phyloP scores from a whole-genome alignment of 371 early-diverging fungal genomes.

The Sporodiniella umbellata region DNA sequence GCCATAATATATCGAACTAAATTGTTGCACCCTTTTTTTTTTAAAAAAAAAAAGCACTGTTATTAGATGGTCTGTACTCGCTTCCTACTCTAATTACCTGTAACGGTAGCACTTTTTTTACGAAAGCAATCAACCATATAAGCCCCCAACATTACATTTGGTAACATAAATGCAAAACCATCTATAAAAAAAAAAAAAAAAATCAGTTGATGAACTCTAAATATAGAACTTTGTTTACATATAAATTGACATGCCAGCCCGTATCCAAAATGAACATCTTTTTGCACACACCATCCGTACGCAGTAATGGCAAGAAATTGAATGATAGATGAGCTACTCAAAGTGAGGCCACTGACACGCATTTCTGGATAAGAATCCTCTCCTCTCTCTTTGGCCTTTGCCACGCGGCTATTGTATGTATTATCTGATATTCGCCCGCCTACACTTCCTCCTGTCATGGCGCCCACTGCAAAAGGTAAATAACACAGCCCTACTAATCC shows the following conservation, averaged over 20 bases:
- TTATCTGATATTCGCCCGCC: slow-evolving; percentile 38
- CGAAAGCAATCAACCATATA: slow-evolving; percentile 47
- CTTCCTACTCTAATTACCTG: slow-evolving; percentile 28
- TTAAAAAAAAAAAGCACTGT: too few relatives aligned
- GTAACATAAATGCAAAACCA: slow-evolving; percentile 31
- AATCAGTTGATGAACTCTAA: background rate
- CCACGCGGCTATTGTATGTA: slow-evolving; percentile 18
- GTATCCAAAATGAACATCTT: slow-evolving; percentile 38
- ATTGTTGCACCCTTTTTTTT: slow-evolving; percentile 28
- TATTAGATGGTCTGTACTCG: too few relatives aligned
- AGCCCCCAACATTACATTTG: slow-evolving; percentile 33
- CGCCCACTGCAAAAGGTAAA: slow-evolving; percentile 28
- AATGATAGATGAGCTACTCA: slow-evolving; percentile 16
- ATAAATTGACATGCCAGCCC: slow-evolving; percentile 36
- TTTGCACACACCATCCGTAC: slow-evolving; percentile 42
- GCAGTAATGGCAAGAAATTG: slow-evolving; percentile 20
- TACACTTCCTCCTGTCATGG: slow-evolving; percentile 27
- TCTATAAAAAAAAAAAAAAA: slow-evolving; percentile 14
- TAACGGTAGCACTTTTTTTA: slow-evolving; percentile 39
- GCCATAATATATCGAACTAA: slow-evolving; percentile 38
- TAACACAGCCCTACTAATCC: slow-evolving; percentile 36
- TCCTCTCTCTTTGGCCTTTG: slow-evolving; percentile 14
- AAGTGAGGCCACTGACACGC: slow-evolving; percentile 29
- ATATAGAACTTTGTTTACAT: slow-evolving; percentile 18
- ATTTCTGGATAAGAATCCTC: slow-evolving; percentile 29